Evolutionary conservation across 371 early-diverging fungal genomes (phyloP), one percentile per base, ranked within the genome.

Genomic region (Haplosporangium sp.): DNA sequence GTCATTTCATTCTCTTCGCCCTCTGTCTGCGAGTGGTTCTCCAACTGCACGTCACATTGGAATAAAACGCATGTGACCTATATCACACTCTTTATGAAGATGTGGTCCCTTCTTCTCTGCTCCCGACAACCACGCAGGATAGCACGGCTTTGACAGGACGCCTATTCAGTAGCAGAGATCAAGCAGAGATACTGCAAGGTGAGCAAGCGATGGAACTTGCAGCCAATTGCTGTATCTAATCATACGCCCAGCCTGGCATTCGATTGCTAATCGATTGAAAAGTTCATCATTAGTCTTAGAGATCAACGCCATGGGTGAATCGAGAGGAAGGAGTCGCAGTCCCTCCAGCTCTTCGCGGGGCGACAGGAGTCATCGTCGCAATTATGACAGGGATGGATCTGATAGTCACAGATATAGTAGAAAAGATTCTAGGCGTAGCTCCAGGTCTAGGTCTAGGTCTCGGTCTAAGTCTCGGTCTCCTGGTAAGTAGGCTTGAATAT

Each of bases 381-480:
- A n/a, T 41, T 37, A 59, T 5, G 68, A 74, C 59, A 59, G 38
- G 52, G 59, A 59, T 48, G 16, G 45, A 0, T 16, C 57, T 0
- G 46, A 47, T 5, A 12, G 51, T 20, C 13, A 36, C 16, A 42
- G 69, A n/a, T 40, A 37, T 7, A 59, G 63, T 16, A 58, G 52
- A 46, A 67, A 43, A 37, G 61, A 65, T 6, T 45, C 66, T 21
- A 47, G 66, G 18, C 65, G 60, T 20, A 51, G 55, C 16, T 71
- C 65, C 10, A 54, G 60, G 29, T 72, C 72, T 6, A 64, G 69
- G 45, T 42, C 65, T 23, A 48, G 65, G 20, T 58, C 52, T 16
- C 47, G 52, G 16, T 69, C 63, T 9, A 50, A 52, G 21, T 73
- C 73, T 2, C 59, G 69, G 46, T 75, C 75, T 50, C 70, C 71